A percentile compares a stretch with the other conserved stretches of the same genome.
phyloP scores from a whole-genome alignment of 495 filamentous ascomycete species.

The Jackrogersella multiformis region DNA sequence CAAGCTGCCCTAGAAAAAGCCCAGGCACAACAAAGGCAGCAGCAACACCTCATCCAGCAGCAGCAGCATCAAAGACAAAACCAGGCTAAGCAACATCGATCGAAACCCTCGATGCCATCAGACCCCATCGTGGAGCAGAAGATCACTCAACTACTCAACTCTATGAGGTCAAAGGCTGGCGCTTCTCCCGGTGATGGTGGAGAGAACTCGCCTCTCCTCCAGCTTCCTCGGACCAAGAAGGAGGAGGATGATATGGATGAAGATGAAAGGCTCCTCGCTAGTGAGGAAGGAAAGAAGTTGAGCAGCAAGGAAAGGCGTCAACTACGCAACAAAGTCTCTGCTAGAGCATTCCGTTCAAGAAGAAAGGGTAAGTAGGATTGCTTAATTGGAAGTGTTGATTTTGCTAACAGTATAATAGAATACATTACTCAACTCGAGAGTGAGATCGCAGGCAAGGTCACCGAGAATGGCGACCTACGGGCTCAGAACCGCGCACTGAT shows the following conservation, averaged over 20 bases:
- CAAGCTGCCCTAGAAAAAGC: conserved; percentile 84
- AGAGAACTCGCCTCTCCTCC: conserved; percentile 60
- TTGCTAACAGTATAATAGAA: conserved; percentile 72
- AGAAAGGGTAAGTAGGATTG: conserved; percentile 80
- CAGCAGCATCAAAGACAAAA: conserved; percentile 55
- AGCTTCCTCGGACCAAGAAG: conserved; percentile 71
- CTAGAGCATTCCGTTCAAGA: conserved; percentile 91
- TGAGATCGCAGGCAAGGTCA: conserved; percentile 77
- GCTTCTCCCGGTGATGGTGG: conserved; percentile 62
- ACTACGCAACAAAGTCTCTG: conserved; percentile 97
- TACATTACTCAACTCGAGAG: conserved; percentile 93
- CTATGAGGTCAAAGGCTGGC: conserved; percentile 75
- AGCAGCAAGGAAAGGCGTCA: conserved; percentile 94
- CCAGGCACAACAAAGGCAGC: conserved; percentile 74
- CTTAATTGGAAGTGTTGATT: background rate
- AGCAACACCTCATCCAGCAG: conserved; percentile 67
- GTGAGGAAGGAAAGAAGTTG: conserved; percentile 97
- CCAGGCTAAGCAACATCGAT: conserved; percentile 54
- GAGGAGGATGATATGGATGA: conserved; percentile 99
- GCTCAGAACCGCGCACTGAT: conserved; percentile 75
- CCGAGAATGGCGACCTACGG: conserved; percentile 75
- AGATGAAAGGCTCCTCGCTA: conserved; percentile 90
- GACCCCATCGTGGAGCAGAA: conserved; percentile 83
- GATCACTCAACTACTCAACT: conserved; percentile 83
- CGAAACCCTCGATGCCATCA: conserved; percentile 58